Base-by-base conservation (phyloP, 495 filamentous ascomycete genomes). In the Parmelia sp. region DNA sequence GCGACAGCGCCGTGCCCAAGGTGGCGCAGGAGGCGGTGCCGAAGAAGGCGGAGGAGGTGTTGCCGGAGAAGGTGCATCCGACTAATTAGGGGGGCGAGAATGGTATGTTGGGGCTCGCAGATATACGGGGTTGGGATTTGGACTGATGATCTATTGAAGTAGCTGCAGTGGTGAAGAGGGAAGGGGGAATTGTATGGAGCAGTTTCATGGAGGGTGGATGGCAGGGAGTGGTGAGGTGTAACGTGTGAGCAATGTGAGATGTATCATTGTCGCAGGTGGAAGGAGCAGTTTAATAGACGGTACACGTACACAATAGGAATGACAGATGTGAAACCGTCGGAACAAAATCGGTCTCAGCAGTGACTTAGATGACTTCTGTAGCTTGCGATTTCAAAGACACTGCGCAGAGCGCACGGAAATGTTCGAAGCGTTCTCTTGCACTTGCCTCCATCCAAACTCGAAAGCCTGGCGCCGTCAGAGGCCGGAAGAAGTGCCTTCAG, bases 371-470 rank as follows among this genome's bases (percentile, higher is more conserved):
- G 39, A 39, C n/a, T 45, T 27, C 14, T n/a, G 12, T 19, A 19
- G 15, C 27, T 45, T 15, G 1, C 35, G 45, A 17, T 7, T 15
- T 1, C 15, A 45, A 42, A 10, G 27, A 36, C 6, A 14, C 19
- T 29, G 35, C 58, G 47, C 0, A 23, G 15, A 27, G 15, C 15
- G 8, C 23, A 51, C 6, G 5, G 31, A 23, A 6, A 79, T 88
- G 80, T 88, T 74, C 83, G 81, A 85, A 80, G 79, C 71, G 80
- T 88, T 89, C 85, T 89, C 84, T 86, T 87, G 86, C 87, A 83
- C 78, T 29, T 75, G 76, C 78, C 82, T 75, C 82, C 87, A 88
- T 74, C 63, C 75, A 74, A 77, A 27, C 37, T 76, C 73, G 72
- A 74, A 74, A 74, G 77, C 74, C 67, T 73, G 67, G 73, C 71